Conservation (phyloP, 202 grass and related monocot genomes). For the Schoenoplectus tabernaemontani region DNA sequence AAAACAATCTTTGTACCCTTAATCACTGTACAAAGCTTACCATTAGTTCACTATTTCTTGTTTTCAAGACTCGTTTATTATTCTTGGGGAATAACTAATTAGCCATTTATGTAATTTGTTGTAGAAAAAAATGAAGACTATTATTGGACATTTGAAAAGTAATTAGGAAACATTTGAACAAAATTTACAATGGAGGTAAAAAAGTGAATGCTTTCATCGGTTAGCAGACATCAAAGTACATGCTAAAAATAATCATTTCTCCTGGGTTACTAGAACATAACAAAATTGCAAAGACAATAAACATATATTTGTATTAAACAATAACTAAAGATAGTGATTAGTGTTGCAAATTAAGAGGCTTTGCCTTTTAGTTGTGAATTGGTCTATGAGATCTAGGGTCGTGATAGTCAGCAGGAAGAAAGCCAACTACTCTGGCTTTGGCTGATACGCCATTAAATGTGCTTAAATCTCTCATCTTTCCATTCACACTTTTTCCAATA, state of each 20-base stretch:
- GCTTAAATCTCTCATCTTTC: slow-evolving; percentile 36
- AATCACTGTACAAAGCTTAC: background rate
- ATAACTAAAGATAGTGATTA: background rate
- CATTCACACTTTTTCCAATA: slow-evolving; percentile 27
- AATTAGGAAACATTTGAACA: background rate
- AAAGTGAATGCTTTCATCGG: background rate
- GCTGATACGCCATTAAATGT: background rate
- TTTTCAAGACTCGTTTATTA: background rate
- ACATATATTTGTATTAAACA: background rate
- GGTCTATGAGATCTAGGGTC: slow-evolving; percentile 47
- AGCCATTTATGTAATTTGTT: background rate
- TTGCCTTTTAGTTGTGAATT: slow-evolving; percentile 53
- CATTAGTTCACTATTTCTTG: background rate
- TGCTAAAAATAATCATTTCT: background rate
- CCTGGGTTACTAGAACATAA: background rate
- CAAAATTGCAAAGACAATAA: background rate
- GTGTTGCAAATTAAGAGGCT: slow-evolving; percentile 38
- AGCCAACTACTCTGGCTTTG: slow-evolving; percentile 31
- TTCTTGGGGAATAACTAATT: background rate
- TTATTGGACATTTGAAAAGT: background rate
- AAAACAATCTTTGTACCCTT: background rate
- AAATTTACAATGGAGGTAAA: background rate
- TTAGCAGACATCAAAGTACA: slow-evolving; percentile 11
- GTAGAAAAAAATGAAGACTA: background rate
- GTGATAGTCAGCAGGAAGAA: slow-evolving; percentile 52